Percentiles rank a stretch among this genome's conserved stretches.
These are phyloP conservation scores for Kokia cookei DNA, from an alignment of 441 rosid genomes.

Conservation along the genomic window DNA sequence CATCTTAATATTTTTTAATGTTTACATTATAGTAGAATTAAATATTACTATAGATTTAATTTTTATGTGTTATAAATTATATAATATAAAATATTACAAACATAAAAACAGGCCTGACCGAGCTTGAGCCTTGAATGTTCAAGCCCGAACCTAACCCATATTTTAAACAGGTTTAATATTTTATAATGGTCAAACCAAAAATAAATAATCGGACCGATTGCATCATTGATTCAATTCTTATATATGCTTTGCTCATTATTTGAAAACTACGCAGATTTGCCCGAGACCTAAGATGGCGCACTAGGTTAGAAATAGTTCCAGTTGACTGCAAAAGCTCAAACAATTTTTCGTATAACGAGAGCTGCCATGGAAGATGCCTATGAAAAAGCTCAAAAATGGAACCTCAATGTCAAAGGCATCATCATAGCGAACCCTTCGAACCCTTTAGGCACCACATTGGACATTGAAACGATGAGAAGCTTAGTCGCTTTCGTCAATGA, in stretches of 20 bases:
- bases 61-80: no score
- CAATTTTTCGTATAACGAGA: constrained; percentile 38
- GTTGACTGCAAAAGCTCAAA: constrained; percentile 47
- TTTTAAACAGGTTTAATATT: no score
- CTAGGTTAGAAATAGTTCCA: constrained; percentile 39
- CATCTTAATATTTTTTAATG: no score
- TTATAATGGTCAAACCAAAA: no score
- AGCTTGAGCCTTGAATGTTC: no score
- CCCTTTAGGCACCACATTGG: constrained; percentile 45
- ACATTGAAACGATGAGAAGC: constrained; percentile 24
- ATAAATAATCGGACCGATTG: no score
- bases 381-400: constrained; percentile 26
- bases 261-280: constrained; percentile 28
- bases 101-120: no score
- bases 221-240: no score
- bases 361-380: constrained; percentile 43
- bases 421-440: constrained; percentile 53
- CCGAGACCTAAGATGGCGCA: constrained; percentile 61
- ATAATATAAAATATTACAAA: no score
- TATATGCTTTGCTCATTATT: background rate
- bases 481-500: constrained; percentile 32
- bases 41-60: no score
- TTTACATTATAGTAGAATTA: no score
- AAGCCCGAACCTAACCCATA: no score
- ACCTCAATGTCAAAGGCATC: constrained; percentile 45